Base-by-base conservation (phyloP, 768 basidiomycete species). In the Cyclocybe aegerita region DNA sequence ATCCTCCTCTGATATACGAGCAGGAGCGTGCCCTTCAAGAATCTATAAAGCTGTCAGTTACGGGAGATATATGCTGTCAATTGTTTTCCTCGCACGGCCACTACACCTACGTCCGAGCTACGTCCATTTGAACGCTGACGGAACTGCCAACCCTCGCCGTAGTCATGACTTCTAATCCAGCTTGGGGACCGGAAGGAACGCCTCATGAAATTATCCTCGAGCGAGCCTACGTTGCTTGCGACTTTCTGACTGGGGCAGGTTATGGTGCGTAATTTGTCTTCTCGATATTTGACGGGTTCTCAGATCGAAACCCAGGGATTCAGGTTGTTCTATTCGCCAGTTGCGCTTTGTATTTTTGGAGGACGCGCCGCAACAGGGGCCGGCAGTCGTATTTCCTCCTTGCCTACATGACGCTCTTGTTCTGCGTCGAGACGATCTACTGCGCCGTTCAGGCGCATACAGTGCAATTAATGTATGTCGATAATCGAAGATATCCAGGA, bases 141-240 rank as follows among this genome's bases (percentile, higher is more conserved):
- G 23, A 23, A 23, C 23, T 23, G 23, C 23, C 23, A 23, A 23
- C 23, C 23, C 4, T 4, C 4, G 23, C 23, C 23, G 4, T 4
- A 4, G 23, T 4, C 23, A 23, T 23, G 23, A 23, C 23, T 23
- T 23, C 23, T 23, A 23, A 23, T 23, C 23, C 23, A 23, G 23
- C 23, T 40, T 63, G 62, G 43, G 60, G 60, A 14, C 70, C 69
- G 1, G 56, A 68, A 46, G 71, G 69, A 48, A 49, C 60, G 9
- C 48, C 60, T 1, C 23, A 49, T 14, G 64, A 65, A 3, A 67
- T 72, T 40, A 58, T 67, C 37, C 52, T 71, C 4, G 73, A 75
- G 50, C 62, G 68, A 32, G 69, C 61, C n/a, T 70, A 72, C 59
- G 35, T 74, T 4, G 71, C 71, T 1, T 72, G 70, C 17, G 72